These are phyloP conservation scores for Talaromyces sp. DNA, from an alignment of 2,329 filamentous ascomycete species.

Conservation along the genomic window DNA sequence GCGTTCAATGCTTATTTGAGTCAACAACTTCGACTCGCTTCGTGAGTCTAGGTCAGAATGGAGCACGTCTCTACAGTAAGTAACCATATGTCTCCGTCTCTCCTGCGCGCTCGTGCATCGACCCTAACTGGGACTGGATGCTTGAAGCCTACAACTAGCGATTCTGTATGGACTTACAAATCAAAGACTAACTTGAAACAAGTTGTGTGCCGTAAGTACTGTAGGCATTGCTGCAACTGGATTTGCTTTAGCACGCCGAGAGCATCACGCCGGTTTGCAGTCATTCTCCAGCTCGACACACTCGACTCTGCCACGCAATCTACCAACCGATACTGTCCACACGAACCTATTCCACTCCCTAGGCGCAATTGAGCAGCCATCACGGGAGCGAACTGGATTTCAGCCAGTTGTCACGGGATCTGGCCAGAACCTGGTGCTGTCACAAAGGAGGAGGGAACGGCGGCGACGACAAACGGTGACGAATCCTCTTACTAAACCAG, in stretches of 20 bases:
- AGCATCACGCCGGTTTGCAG: conserved; percentile 19
- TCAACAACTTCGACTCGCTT: conserved; percentile 9
- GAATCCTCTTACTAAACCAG: conserved; percentile 25
- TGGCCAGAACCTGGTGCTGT: conserved; percentile 17
- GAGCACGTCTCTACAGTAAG: conserved; percentile 32
- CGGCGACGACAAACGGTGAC: conserved; percentile 36
- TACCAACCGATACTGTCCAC: conserved; percentile 20
- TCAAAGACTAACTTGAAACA: conserved; percentile 8
- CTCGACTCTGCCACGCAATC: conserved; percentile 19
- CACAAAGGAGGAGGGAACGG: conserved; percentile 22
- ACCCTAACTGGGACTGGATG: not conserved
- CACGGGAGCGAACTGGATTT: conserved; percentile 17
- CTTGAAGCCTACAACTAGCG: not conserved
- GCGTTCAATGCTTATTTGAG: conserved; percentile 17
- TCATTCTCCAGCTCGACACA: conserved; percentile 27
- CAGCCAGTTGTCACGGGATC: conserved; percentile 14
- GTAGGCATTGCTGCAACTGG: conserved; percentile 57
- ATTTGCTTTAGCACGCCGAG: conserved; percentile 51
- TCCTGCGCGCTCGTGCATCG: not conserved
- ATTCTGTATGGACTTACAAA: not conserved
- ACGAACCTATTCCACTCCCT: not conserved
- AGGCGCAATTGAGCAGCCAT: conserved; percentile 6
- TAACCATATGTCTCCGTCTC: not conserved
- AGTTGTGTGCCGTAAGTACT: conserved; percentile 61
- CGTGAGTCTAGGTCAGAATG: conserved; percentile 18